phyloP scores from a whole-genome alignment of 495 filamentous ascomycete species.

The Tuber melanosporum region DNA sequence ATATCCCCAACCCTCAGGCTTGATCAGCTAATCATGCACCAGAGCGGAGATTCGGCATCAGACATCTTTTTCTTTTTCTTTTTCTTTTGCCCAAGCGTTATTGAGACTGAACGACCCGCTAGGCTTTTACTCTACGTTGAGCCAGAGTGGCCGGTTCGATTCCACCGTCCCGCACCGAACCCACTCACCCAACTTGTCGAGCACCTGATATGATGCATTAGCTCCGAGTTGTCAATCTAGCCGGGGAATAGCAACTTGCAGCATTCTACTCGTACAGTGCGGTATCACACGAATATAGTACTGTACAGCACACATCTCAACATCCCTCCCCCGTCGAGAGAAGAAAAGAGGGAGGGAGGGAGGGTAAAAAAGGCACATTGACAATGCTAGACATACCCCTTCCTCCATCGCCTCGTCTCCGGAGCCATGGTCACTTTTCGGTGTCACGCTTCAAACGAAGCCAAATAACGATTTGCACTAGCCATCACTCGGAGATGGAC shows the following conservation, averaged over 20 bases:
- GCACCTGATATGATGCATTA: neutral
- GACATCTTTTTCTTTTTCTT: neutral
- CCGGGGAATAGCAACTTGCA: neutral
- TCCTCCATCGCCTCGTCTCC: neutral
- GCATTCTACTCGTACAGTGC: too few relatives aligned
- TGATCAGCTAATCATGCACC: neutral
- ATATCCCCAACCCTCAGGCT: neutral
- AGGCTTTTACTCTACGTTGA: neutral
- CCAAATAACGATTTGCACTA: neutral
- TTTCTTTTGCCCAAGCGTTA: neutral
- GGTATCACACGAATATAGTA: neutral
- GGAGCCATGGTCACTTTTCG: neutral
- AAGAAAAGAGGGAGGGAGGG: neutral
- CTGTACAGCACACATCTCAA: neutral
- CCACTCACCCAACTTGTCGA: neutral
- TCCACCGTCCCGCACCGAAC: neutral
- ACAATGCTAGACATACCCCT: neutral
- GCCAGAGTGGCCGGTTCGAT: neutral
- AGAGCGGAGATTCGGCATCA: neutral
- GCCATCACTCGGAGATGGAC: neutral
- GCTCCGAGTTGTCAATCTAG: neutral
- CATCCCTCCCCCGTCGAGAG: neutral
- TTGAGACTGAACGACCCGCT: neutral
- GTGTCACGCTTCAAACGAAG: neutral
- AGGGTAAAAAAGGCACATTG: neutral